phyloP scores from a whole-genome alignment of 345 rosid genomes.

The Citrus hindsii region DNA sequence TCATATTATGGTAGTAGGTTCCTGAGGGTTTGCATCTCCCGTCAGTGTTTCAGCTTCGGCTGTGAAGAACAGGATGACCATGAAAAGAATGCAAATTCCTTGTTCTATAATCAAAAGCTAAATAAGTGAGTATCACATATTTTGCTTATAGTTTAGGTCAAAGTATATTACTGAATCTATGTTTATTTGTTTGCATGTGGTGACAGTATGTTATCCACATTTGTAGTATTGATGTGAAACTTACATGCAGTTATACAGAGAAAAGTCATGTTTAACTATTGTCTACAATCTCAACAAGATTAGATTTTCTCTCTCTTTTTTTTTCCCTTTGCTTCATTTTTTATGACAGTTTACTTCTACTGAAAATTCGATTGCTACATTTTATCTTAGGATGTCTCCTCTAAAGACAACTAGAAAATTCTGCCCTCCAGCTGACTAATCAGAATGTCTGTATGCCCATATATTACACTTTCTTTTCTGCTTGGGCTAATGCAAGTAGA shows the following conservation, averaged over 20 bases:
- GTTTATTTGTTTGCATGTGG: background rate
- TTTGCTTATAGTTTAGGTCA: background rate
- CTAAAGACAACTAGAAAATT: background rate
- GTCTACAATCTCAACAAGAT: too few species aligned
- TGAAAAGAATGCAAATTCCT: conserved; percentile 7
- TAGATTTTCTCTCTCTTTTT: background rate
- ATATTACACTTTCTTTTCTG: background rate
- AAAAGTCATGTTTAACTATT: background rate
- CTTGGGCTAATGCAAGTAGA: background rate
- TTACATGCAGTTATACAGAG: background rate
- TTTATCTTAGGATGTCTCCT: background rate
- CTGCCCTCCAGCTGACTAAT: background rate
- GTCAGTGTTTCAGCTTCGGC: conserved; percentile 2
- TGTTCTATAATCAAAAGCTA: background rate
- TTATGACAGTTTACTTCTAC: background rate
- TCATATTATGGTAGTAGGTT: background rate
- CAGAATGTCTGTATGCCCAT: background rate
- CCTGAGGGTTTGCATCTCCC: background rate
- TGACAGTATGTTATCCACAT: background rate
- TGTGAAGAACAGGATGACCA: conserved; percentile 10
- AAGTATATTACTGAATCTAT: background rate
- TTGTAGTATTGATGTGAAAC: background rate
- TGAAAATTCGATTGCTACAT: background rate
- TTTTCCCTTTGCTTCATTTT: background rate
- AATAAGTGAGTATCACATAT: conserved; percentile 8